These are phyloP conservation scores for Rhodotorula kratochvilovae DNA, from an alignment of 768 basidiomycete genomes.

Conservation along the genomic window DNA sequence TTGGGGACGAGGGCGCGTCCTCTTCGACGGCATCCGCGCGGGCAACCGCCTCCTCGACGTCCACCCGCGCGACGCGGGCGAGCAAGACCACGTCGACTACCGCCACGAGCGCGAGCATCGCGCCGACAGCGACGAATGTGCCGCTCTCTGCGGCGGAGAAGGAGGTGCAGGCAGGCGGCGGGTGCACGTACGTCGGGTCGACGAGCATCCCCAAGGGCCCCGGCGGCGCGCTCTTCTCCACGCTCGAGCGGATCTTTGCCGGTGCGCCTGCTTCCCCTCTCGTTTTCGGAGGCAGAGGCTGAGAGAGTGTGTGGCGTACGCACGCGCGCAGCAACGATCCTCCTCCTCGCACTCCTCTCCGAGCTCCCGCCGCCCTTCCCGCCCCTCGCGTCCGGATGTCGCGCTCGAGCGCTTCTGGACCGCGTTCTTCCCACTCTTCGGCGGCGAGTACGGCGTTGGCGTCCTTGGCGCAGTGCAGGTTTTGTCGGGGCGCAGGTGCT, in stretches of 20 bases:
- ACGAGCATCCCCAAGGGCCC: conserved; percentile 27
- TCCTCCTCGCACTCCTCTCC: conserved; percentile 23
- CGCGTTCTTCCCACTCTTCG: conserved; percentile 29
- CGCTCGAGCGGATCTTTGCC: conserved; percentile 31
- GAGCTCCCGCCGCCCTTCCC: conserved; percentile 20
- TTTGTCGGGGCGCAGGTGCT: conserved; percentile 21
- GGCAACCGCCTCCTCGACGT: no score
- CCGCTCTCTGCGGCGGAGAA: no score
- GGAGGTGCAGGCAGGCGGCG: fast-evolving
- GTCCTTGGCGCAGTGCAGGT: conserved; percentile 26
- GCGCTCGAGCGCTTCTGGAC: conserved; percentile 18
- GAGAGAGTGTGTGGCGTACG: not conserved
- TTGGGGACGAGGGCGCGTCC: not conserved
- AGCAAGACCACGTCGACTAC: not conserved
- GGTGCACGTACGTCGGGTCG: conserved; percentile 20
- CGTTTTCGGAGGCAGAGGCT: no score
- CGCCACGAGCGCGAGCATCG: not conserved
- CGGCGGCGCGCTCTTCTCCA: conserved; percentile 29
- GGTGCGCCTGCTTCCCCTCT: not conserved
- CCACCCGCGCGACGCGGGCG: not conserved
- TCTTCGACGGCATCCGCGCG: not conserved
- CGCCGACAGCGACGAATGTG: not conserved
- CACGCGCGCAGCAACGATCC: conserved; percentile 24
- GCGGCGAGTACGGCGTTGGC: conserved; percentile 19
- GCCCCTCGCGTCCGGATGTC: not conserved